Evolutionary conservation across 805 yeast species (phyloP).

Genomic region (Schwanniomyces pseudopolymorphus): DNA sequence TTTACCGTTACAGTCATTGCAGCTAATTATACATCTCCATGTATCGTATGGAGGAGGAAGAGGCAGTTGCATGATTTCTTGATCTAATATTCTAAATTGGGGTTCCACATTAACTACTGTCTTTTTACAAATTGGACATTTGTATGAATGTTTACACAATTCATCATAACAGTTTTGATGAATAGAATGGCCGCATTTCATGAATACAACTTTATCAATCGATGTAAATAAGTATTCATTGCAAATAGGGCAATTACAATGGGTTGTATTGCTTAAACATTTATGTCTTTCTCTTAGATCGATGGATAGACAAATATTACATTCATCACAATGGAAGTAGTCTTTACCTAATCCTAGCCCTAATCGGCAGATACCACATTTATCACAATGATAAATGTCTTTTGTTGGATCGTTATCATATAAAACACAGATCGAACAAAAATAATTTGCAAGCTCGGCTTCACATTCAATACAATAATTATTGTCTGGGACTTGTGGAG

Average conservation of each 20-base stretch:
- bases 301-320: constrained; percentile 85
- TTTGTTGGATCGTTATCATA: constrained; percentile 79
- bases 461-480: constrained; percentile 70
- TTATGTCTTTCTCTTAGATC: constrained; percentile 74
- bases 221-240: constrained; percentile 88
- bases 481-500: constrained; percentile 70
- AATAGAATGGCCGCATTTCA: constrained; percentile 93
- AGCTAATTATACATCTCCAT: constrained; percentile 75
- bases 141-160: constrained; percentile 77
- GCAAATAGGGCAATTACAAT: constrained; percentile 90
- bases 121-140: constrained; percentile 87
- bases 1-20: constrained; percentile 88
- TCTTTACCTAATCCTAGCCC: constrained; percentile 88
- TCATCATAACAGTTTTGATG: constrained; percentile 84
- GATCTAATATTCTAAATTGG: constrained; percentile 81
- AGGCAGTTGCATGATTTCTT: constrained; percentile 72
- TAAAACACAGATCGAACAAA: constrained; percentile 72
- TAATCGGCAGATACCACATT: constrained; percentile 88
- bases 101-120: constrained; percentile 86
- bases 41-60: constrained; percentile 76
- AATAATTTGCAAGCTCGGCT: constrained; percentile 68
- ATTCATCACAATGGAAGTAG: constrained; percentile 85
- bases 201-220: constrained; percentile 78
- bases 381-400: constrained; percentile 87
- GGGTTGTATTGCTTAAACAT: constrained; percentile 85